phyloP scores from a whole-genome alignment of 768 basidiomycete genomes.

The Pholiota microspora region DNA sequence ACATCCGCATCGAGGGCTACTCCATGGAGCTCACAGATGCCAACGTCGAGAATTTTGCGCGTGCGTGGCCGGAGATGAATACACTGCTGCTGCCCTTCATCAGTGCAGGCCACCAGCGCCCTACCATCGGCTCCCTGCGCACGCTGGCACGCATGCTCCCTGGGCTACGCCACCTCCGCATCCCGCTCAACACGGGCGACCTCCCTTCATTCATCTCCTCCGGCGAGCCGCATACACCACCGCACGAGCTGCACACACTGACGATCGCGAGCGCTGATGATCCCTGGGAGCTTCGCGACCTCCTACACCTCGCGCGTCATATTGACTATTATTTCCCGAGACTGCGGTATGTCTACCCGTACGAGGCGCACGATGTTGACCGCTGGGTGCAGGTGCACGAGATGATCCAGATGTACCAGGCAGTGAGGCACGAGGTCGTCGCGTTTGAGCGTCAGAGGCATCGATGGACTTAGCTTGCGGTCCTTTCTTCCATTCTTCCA shows the following conservation, averaged over 20 bases:
- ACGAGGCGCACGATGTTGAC: slow-evolving; percentile 19
- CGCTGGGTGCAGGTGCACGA: slow-evolving; percentile 27
- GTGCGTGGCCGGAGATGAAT: slow-evolving; percentile 25
- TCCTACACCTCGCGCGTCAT: slow-evolving; percentile 24
- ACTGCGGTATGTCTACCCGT: slow-evolving; percentile 16
- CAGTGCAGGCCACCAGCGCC: slow-evolving; percentile 14
- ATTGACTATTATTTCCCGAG: slow-evolving; percentile 26
- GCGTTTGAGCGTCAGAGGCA: slow-evolving; percentile 5
- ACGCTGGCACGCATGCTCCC: slow-evolving; percentile 20
- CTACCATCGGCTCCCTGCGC: slow-evolving; percentile 20
- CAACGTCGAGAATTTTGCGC: slow-evolving; percentile 22
- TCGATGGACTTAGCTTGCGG: background rate
- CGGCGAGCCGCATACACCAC: slow-evolving; percentile 6
- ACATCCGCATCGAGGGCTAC: slow-evolving; percentile 27
- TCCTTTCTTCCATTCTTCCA: no score
- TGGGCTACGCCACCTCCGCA: slow-evolving; percentile 18
- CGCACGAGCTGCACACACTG: slow-evolving; percentile 20
- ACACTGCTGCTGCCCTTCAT: slow-evolving; percentile 25
- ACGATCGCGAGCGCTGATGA: slow-evolving; percentile 24
- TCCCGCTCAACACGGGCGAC: slow-evolving; percentile 22
- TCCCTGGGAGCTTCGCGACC: slow-evolving; percentile 22
- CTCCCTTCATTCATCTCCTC: slow-evolving; percentile 14
- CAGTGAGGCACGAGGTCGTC: slow-evolving; percentile 24
- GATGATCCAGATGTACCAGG: slow-evolving; percentile 28
- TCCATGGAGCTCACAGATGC: slow-evolving; percentile 23